Conservation (phyloP, 495 filamentous ascomycete species). For the Aspergillus ostianus region DNA sequence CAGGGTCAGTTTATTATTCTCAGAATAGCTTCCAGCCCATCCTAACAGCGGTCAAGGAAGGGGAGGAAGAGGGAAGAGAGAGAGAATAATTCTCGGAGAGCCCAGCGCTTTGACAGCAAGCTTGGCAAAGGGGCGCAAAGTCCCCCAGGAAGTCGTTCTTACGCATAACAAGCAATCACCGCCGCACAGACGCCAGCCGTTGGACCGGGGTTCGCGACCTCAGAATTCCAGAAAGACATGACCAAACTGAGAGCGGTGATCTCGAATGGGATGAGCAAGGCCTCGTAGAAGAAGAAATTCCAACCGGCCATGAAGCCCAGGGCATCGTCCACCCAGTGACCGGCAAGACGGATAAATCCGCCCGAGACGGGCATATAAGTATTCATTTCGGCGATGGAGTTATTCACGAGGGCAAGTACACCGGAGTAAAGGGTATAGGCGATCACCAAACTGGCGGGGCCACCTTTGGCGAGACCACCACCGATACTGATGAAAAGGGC, state of each 20-base stretch:
- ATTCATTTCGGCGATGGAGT: slow-evolving; percentile 45
- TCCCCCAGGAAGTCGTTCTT: slow-evolving; percentile 1
- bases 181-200: slow-evolving; percentile 56
- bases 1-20: slow-evolving; percentile 17
- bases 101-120: slow-evolving; percentile 1
- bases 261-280: slow-evolving; percentile 68
- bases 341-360: slow-evolving; percentile 46
- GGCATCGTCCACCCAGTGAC: slow-evolving; percentile 51
- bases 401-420: slow-evolving; percentile 33
- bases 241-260: slow-evolving; percentile 68
- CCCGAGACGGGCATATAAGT: slow-evolving; percentile 55
- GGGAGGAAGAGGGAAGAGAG: slow-evolving; percentile 6
- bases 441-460: slow-evolving; percentile 52
- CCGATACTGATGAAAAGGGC: slow-evolving; percentile 30
- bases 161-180: slow-evolving; percentile 46
- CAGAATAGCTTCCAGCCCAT: slow-evolving; percentile 27
- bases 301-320: slow-evolving; percentile 53
- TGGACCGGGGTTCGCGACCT: slow-evolving; percentile 43
- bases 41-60: neutral
- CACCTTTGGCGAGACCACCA: slow-evolving; percentile 39
- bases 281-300: slow-evolving; percentile 65
- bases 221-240: slow-evolving; percentile 65
- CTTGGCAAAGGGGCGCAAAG: slow-evolving; percentile 5
- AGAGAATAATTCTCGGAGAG: slow-evolving; percentile 6
- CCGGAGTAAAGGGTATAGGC: slow-evolving; percentile 33